Percentiles rank a stretch among this genome's conserved stretches.
phyloP scores from a whole-genome alignment of 2,329 filamentous ascomycete genomes.

The Ophiosphaerella korrae region DNA sequence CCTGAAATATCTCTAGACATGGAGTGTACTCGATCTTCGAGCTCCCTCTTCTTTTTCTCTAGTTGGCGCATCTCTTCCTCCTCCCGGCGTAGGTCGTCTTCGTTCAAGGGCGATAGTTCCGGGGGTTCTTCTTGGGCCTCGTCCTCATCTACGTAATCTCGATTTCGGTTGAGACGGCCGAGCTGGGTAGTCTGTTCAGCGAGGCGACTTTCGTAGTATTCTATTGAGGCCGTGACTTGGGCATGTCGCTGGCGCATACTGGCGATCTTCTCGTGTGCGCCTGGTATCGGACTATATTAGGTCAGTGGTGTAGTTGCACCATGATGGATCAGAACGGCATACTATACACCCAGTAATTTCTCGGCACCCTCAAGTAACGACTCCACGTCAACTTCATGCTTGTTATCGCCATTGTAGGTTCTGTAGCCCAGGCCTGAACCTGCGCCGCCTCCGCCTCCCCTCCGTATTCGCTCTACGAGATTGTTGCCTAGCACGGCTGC shows the following conservation, averaged over 20 bases:
- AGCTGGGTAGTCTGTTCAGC: slow-evolving; percentile 76
- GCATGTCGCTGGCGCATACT: slow-evolving; percentile 72
- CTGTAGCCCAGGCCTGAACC: slow-evolving; percentile 54
- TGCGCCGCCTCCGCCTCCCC: slow-evolving; percentile 61
- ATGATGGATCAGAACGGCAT: slow-evolving; percentile 31
- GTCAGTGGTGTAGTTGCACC: slow-evolving; percentile 8
- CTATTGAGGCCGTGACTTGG: slow-evolving; percentile 73
- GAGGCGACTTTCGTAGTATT: slow-evolving; percentile 80
- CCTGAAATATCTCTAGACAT: slow-evolving; percentile 73
- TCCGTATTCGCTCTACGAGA: slow-evolving; percentile 78
- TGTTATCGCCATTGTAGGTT: slow-evolving; percentile 52
- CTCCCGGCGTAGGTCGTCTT: slow-evolving; percentile 70
- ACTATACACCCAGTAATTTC: slow-evolving; percentile 88
- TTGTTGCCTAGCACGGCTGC: slow-evolving; percentile 87
- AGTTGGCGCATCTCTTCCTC: slow-evolving; percentile 71
- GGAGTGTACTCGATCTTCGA: slow-evolving; percentile 68
- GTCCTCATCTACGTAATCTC: slow-evolving; percentile 63
- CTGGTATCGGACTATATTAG: slow-evolving; percentile 68
- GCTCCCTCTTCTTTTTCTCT: slow-evolving; percentile 64
- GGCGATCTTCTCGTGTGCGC: slow-evolving; percentile 76
- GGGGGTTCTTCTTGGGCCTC: slow-evolving; percentile 48
- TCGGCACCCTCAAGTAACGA: slow-evolving; percentile 84
- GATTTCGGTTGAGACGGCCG: slow-evolving; percentile 69
- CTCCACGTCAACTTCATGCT: slow-evolving; percentile 83
- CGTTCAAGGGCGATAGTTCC: slow-evolving; percentile 60